A percentile compares a stretch with the other conserved stretches of the same genome.
phyloP scores from a whole-genome alignment of 176 grass and related monocot genomes.

The Oryza punctata region DNA sequence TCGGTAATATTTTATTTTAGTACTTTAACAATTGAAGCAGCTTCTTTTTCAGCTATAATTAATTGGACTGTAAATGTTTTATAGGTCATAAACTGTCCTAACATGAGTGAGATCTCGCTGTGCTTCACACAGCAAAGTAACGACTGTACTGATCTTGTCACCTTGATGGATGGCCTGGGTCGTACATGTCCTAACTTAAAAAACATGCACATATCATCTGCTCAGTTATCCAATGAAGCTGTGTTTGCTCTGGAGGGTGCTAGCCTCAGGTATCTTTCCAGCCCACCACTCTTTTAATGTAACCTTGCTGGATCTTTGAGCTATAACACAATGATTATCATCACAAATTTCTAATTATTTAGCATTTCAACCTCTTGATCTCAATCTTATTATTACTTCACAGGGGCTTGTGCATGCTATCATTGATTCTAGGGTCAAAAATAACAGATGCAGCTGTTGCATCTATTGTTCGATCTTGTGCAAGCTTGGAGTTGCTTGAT shows the following conservation, averaged over 20 bases:
- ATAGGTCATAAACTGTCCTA: constrained; percentile 84
- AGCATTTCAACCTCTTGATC: constrained; percentile 5
- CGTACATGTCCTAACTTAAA: constrained; percentile 69
- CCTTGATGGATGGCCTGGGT: constrained; percentile 76
- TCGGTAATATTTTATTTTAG: constrained; percentile 52
- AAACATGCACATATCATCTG: constrained; percentile 81
- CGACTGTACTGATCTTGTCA: constrained; percentile 70
- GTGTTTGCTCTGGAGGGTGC: constrained; percentile 81
- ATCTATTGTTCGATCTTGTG: constrained; percentile 72
- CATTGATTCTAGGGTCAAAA: constrained; percentile 85
- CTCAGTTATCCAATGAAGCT: constrained; percentile 77
- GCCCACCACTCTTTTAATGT: not conserved
- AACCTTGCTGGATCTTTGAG: not conserved
- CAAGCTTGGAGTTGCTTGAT: constrained; percentile 88
- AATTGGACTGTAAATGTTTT: constrained; percentile 32
- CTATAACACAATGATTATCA: constrained; percentile 5
- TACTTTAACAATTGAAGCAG: not conserved
- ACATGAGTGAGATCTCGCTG: constrained; percentile 82
- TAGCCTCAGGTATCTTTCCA: constrained; percentile 69
- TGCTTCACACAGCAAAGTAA: constrained; percentile 72
- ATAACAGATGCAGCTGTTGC: constrained; percentile 93
- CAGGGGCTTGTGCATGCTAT: constrained; percentile 86
- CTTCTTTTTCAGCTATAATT: constrained; percentile 28
- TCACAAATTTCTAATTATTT: not conserved
- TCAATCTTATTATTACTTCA: constrained; percentile 34